Base-by-base conservation (phyloP, 1,139 yeast genomes). In the Taiozyma onychis region DNA sequence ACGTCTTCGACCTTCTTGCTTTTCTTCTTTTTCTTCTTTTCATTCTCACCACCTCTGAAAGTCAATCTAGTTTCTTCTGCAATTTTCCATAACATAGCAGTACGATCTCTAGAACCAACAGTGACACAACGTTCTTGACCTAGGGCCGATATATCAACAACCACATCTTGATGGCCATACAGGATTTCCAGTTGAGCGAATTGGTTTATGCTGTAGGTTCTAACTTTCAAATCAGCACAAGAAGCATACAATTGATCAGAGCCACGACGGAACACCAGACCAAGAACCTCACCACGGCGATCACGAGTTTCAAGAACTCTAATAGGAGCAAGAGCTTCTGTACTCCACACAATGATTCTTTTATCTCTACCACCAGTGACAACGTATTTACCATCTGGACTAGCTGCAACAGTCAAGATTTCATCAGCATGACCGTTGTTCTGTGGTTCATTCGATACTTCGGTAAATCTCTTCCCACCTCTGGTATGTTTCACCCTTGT, bases 1-100 rank as follows among this genome's bases (percentile, higher is more conserved):
- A 57, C 62, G 21, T 65, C 71, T 44, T 66, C 66, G 41, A 64
- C 67, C 53, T 66, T 59, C 62, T 70, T 67, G 50, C 66, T 69
- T 57, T 70, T 71, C 51, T 63, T 72, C 57, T 66, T 74, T 53
- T 67, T 71, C 59, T 73, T 72, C 65, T 72, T 77, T 49, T 73
- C 77, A 16, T 69, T 73, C 62, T 88, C 96, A 53, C 96, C 97
- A 54, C 97, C 97, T 63, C 97, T 78, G 68, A 93, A 93, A 0
- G 97, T 90, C 60, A 93, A 77, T 63, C 98, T 79, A 2, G 96
- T 82, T 70, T 93, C 99, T 62, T 95, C 99, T 28, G 96, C 81
- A 57, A 93, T 89, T 68, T 95, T 93, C 99, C 99, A 93, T 61
- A 88, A 74, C 84, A 95, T 86, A 18, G 95, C 97, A 1, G 97